Base-by-base conservation (phyloP, 176 grass and related monocot species). In the Guadua angustifolia region DNA sequence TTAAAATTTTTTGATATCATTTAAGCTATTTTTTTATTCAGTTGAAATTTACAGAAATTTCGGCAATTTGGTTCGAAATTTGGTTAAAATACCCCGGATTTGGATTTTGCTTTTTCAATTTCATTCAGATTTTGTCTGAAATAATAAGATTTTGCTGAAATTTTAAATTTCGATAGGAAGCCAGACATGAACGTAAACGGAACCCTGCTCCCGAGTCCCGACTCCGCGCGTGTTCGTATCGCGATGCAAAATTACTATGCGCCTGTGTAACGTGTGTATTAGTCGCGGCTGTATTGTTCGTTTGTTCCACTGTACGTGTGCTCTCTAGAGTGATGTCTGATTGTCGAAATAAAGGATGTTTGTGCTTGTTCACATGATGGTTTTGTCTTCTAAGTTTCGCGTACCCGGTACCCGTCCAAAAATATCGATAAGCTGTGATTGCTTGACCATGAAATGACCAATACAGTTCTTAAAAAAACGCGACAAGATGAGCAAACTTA, bases 321-420 rank as follows among this genome's bases (percentile, higher is more conserved):
- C 75, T 71, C 55, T 5, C 9, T 50, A 12, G 11, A 86, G 60
- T 38, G 62, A 32, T 47, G 25, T 33, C 18, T 62, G 40, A 0
- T 47, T 17, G 32, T 69, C 29, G 33, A 60, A 87, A 87, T 70
- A 76, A 82, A 82, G 38, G 49, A 71, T 18, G 66, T 1, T 9
- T n/a, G 53, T 4, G 53, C 53, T 57, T n/a, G 53, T 57, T n/a
- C 3, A 3, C 3, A 19, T 16, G 18, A 5, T 38, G 6, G 50
- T 33, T 26, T 29, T 8, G n/a, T 60, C 8, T 59, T 77, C 6
- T 43, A 57, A 57, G 19, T n/a, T 10, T 7, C n/a, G 8, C 15
- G 4, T 17, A 17, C 49, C 49, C 49, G 16, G 14, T 10, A 9
- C 53, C 53, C 53, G 19, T 57, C 21, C 53, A n/a, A 57, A 9